These are phyloP conservation scores for Globisporangium sylvaticum DNA, from an alignment of 352 stramenopile species.

Conservation along the genomic window DNA sequence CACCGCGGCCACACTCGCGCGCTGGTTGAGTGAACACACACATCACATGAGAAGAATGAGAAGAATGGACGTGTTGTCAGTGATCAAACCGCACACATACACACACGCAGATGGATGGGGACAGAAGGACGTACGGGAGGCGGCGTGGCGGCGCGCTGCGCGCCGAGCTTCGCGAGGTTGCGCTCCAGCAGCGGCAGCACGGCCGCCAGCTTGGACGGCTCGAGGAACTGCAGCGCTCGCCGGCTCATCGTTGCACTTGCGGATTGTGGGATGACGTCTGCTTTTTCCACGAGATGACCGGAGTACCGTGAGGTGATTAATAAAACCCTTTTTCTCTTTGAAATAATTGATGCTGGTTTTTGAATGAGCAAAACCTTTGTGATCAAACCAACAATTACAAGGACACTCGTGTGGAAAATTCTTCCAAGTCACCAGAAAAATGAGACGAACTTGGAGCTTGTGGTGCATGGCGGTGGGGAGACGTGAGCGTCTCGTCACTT, in stretches of 20 bases:
- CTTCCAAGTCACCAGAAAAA: too few relatives aligned
- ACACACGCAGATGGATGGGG: background rate
- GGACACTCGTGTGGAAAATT: too few relatives aligned
- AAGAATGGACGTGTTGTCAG: background rate
- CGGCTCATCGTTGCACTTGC: background rate
- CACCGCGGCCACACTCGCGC: constrained; percentile 71
- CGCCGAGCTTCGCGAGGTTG: constrained; percentile 38
- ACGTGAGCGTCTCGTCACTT: too few relatives aligned
- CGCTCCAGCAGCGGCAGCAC: constrained; percentile 55
- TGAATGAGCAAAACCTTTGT: too few relatives aligned
- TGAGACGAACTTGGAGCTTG: too few relatives aligned
- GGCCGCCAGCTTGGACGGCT: constrained; percentile 35
- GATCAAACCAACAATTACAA: too few relatives aligned
- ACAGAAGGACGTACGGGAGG: constrained; percentile 26
- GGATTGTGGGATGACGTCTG: too few relatives aligned
- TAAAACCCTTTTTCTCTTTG: too few relatives aligned
- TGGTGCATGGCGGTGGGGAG: too few relatives aligned
- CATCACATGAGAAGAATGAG: background rate
- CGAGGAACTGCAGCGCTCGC: constrained; percentile 30
- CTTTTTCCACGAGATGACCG: too few relatives aligned
- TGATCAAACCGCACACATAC: background rate
- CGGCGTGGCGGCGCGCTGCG: constrained; percentile 22
- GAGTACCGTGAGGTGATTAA: too few relatives aligned
- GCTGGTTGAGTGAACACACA: constrained; percentile 19
- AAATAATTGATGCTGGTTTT: too few relatives aligned